phyloP scores from a whole-genome alignment of 257 asterid genomes.

The Cordia subcordata region DNA sequence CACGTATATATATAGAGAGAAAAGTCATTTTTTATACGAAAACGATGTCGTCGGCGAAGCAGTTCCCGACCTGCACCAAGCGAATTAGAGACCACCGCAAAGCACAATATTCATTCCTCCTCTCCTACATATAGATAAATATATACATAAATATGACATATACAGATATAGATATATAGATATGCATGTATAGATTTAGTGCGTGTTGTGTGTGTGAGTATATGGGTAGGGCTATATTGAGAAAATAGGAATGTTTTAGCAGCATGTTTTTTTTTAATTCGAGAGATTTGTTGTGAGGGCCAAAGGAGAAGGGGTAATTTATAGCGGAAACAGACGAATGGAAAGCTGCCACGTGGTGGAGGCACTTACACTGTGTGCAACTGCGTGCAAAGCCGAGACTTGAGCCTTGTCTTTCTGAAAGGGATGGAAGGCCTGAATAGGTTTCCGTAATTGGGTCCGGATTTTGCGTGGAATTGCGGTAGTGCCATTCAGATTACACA shows the following conservation, averaged over 20 bases:
- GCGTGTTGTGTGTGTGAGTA: background rate
- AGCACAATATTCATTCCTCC: background rate
- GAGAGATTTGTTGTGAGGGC: constrained; percentile 22
- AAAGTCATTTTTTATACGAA: background rate
- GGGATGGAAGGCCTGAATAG: background rate
- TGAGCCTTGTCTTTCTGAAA: too few relatives aligned
- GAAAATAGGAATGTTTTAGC: too few relatives aligned
- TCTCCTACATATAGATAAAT: background rate
- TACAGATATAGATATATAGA: background rate
- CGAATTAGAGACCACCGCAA: constrained; percentile 42
- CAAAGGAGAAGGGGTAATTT: background rate
- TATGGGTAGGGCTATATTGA: background rate
- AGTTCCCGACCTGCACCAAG: constrained; percentile 59
- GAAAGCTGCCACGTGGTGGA: background rate
- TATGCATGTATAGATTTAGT: background rate
- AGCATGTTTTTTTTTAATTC: too few relatives aligned
- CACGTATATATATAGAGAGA: constrained; percentile 6
- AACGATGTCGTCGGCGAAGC: constrained; percentile 21
- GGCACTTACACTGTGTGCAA: background rate
- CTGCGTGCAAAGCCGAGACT: too few relatives aligned
- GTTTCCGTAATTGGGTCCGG: background rate
- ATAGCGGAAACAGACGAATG: background rate
- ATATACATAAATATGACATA: background rate
- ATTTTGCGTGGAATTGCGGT: background rate
- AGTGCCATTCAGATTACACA: background rate